Percentiles rank a stretch among this genome's conserved stretches.
phyloP scores from a whole-genome alignment of 371 early-diverging fungal genomes.

The Paraphysoderma sedebokerense region DNA sequence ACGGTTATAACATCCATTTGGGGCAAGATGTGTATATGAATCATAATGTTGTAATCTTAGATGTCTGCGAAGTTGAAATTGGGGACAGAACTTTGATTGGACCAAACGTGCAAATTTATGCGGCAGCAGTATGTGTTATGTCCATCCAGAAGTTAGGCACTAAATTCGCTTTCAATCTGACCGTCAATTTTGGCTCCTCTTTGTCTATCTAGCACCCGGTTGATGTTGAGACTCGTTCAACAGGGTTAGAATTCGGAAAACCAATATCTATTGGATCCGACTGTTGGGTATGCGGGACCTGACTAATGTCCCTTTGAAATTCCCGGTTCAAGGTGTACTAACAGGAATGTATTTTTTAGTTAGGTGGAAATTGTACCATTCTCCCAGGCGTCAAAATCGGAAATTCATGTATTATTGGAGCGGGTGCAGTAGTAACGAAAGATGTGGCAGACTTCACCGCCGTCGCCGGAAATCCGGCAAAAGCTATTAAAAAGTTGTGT shows the following conservation, averaged over 20 bases:
- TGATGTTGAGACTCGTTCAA: conserved; percentile 9
- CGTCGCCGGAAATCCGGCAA: conserved; percentile 72
- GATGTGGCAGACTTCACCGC: conserved; percentile 50
- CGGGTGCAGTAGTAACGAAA: conserved; percentile 54
- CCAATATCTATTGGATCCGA: conserved; percentile 46
- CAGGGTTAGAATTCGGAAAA: conserved; percentile 22
- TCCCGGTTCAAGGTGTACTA: too few species aligned
- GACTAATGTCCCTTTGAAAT: too few species aligned
- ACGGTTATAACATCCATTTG: conserved; percentile 48
- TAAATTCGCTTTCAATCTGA: too few species aligned
- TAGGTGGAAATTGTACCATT: conserved; percentile 51
- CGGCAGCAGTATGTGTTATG: conserved; percentile 53
- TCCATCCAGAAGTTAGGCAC: conserved; percentile 7
- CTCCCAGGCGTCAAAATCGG: conserved; percentile 74
- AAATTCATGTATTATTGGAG: conserved; percentile 32
- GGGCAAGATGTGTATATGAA: conserved; percentile 50
- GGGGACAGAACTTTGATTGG: conserved; percentile 50
- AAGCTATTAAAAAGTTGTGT: conserved; percentile 30
- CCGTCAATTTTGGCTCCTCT: too few species aligned
- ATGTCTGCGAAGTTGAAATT: conserved; percentile 39
- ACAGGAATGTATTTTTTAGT: too few species aligned
- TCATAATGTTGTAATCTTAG: conserved; percentile 43
- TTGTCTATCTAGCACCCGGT: too few species aligned
- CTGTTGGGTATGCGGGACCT: too few species aligned
- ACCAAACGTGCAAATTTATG: conserved; percentile 57